A percentile compares a stretch with the other conserved stretches of the same genome.
phyloP scores from a whole-genome alignment of 192 early-diverging fungal species.

The Fimicolochytrium jonesii region DNA sequence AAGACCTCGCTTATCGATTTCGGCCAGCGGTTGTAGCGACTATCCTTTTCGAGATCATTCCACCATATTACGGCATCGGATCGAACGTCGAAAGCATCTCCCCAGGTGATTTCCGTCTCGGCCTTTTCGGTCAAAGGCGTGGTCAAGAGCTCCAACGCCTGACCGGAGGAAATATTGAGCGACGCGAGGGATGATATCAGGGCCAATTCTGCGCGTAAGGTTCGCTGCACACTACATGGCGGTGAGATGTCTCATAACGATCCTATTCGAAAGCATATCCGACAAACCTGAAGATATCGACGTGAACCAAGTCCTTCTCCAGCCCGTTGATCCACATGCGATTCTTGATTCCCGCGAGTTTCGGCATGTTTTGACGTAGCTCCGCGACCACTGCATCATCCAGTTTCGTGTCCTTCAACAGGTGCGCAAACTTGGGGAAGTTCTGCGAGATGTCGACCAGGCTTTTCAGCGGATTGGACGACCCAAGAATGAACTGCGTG shows the following conservation, averaged over 20 bases:
- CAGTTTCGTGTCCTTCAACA: slow-evolving; percentile 48
- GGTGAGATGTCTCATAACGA: too few relatives aligned
- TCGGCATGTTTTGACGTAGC: slow-evolving; percentile 29
- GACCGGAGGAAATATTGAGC: slow-evolving; percentile 12
- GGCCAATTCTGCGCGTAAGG: slow-evolving; percentile 23
- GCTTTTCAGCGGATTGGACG: slow-evolving; percentile 57
- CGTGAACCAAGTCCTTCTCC: slow-evolving; percentile 18
- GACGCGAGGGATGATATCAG: slow-evolving; percentile 18
- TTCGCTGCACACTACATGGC: slow-evolving; percentile 19
- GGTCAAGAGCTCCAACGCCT: slow-evolving; percentile 31
- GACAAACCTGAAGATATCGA: slow-evolving; percentile 38
- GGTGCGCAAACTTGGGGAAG: slow-evolving; percentile 85
- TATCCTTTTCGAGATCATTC: slow-evolving; percentile 88
- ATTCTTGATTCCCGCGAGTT: slow-evolving; percentile 10
- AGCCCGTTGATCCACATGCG: slow-evolving; percentile 41
- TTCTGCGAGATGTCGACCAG: slow-evolving; percentile 72
- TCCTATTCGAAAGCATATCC: not conserved
- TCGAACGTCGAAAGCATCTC: slow-evolving; percentile 74
- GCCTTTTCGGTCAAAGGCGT: slow-evolving; percentile 22
- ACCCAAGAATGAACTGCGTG: slow-evolving; percentile 62
- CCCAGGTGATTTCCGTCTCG: slow-evolving; percentile 32
- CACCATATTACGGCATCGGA: slow-evolving; percentile 74
- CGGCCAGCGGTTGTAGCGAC: slow-evolving; percentile 69
- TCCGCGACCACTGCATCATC: slow-evolving; percentile 36
- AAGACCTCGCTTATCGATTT: slow-evolving; percentile 40